Evolutionary conservation across 2,329 filamentous ascomycete species (phyloP).

Genomic region (Sporothrix dimorphospora): DNA sequence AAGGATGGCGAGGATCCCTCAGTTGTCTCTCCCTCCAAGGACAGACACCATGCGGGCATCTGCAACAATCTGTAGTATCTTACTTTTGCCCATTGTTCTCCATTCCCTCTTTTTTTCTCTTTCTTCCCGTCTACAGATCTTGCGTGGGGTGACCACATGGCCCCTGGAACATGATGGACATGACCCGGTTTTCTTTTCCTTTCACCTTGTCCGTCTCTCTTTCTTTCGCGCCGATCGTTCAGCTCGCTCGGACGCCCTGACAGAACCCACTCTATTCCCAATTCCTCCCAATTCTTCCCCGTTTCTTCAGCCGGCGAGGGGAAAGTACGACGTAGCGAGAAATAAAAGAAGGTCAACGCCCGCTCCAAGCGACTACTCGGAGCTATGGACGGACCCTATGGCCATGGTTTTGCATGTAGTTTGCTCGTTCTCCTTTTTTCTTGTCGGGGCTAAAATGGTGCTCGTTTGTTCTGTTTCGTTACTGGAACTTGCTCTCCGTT

Average conservation of each 20-base stretch:
- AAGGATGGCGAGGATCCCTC: neutral
- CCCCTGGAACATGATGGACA: slow-evolving; percentile 6
- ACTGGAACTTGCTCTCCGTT: neutral
- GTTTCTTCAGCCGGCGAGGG: neutral
- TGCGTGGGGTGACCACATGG: slow-evolving; percentile 18
- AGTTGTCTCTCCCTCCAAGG: slow-evolving; percentile 2
- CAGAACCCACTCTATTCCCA: slow-evolving; percentile 10
- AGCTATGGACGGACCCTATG: slow-evolving; percentile 9
- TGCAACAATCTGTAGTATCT: neutral
- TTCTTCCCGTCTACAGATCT: neutral
- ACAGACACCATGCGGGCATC: neutral
- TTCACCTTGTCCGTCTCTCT: neutral
- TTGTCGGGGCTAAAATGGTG: neutral
- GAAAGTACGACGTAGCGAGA: neutral
- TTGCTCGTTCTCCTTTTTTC: neutral
- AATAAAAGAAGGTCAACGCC: neutral
- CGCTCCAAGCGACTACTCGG: neutral
- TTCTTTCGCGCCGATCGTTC: slow-evolving; percentile 14
- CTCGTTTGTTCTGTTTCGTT: neutral
- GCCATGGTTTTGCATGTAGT: neutral
- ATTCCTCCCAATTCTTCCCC: neutral
- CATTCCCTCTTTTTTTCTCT: neutral
- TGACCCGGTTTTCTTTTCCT: neutral
- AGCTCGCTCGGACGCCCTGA: slow-evolving; percentile 11
- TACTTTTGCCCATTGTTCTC: neutral